phyloP scores from a whole-genome alignment of 768 basidiomycete species.

The Tulasnella sp. region DNA sequence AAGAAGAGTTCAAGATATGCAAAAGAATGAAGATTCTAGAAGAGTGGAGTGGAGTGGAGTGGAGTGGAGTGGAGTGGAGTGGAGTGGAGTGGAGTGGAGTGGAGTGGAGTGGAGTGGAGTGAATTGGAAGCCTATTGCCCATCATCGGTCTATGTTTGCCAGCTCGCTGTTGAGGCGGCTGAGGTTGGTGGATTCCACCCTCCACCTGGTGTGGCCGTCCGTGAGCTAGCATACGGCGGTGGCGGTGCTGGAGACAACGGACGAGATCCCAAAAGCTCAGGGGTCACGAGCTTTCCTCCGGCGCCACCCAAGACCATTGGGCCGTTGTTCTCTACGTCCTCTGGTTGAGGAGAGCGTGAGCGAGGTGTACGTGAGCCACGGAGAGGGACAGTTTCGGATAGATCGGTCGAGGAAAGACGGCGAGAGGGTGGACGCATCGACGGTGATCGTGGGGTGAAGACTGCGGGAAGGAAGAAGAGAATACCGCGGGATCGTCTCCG shows the following conservation, averaged over 20 bases:
- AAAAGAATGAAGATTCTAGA: too few species aligned
- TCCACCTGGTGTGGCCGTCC: neutral
- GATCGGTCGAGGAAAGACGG: neutral
- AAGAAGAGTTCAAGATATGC: too few species aligned
- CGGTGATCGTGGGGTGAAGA: slow-evolving; percentile 42
- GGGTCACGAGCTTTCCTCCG: neutral
- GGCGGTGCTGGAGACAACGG: neutral
- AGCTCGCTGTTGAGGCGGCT: neutral
- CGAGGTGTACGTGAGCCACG: neutral
- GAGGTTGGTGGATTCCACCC: neutral
- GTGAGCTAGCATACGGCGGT: slow-evolving; percentile 6
- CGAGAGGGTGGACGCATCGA: slow-evolving; percentile 3
- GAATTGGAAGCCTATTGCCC: neutral
- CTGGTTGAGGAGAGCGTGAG: slow-evolving; percentile 1
- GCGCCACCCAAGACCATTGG: neutral
- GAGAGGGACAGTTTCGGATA: neutral
- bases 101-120: too few species aligned
- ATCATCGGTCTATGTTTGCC: slow-evolving; percentile 2
- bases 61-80: too few species aligned
- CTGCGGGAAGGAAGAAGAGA: slow-evolving; percentile 73
- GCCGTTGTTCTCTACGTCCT: neutral
- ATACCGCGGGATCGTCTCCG: slow-evolving; percentile 44
- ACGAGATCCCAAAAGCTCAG: neutral
- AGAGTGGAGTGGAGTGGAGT: too few species aligned
- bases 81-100: too few species aligned